Evolutionary conservation across 2,329 filamentous ascomycete species (phyloP).

Genomic region (Bipolaris sorokiniana): DNA sequence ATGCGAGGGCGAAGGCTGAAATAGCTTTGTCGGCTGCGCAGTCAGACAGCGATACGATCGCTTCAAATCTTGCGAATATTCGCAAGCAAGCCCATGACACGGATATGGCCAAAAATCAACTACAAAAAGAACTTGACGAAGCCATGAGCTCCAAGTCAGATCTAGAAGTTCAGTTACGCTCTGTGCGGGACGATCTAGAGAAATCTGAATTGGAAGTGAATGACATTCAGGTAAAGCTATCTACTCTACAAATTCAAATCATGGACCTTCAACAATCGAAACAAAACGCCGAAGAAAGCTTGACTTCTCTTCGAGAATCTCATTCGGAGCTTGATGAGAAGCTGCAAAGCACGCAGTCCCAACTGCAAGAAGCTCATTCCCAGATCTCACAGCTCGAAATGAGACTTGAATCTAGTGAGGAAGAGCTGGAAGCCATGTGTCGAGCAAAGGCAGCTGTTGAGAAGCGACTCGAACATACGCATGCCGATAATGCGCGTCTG

Average conservation of each 20-base stretch:
- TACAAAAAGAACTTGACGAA: conserved; percentile 16
- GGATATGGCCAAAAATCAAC: conserved; percentile 12
- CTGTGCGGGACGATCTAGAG: conserved; percentile 17
- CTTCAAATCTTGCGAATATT: conserved; percentile 17
- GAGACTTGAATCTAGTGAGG: conserved; percentile 21
- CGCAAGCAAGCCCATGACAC: conserved; percentile 12
- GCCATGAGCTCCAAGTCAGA: conserved; percentile 4
- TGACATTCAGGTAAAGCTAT: conserved; percentile 20
- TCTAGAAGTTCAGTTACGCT: conserved; percentile 17
- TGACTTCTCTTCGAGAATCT: conserved; percentile 22
- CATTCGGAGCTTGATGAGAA: conserved; percentile 24
- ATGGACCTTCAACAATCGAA: conserved; percentile 24
- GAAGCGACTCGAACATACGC: conserved; percentile 22
- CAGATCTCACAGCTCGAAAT: conserved; percentile 16
- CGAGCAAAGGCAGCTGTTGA: conserved; percentile 23
- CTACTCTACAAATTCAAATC: conserved; percentile 26
- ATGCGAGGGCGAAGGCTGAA: conserved; percentile 17
- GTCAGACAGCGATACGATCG: conserved; percentile 17
- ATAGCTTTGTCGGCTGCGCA: conserved; percentile 13
- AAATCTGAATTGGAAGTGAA: conserved; percentile 18
- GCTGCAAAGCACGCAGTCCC: conserved; percentile 22
- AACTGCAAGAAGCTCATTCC: conserved; percentile 17
- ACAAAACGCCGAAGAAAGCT: conserved; percentile 24
- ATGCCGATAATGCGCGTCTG: conserved; percentile 21
- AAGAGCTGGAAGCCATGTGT: conserved; percentile 27